Evolutionary conservation across 345 rosid species (phyloP), one percentile per base, ranked within the genome.

Genomic region (Citrus mangshanensis): DNA sequence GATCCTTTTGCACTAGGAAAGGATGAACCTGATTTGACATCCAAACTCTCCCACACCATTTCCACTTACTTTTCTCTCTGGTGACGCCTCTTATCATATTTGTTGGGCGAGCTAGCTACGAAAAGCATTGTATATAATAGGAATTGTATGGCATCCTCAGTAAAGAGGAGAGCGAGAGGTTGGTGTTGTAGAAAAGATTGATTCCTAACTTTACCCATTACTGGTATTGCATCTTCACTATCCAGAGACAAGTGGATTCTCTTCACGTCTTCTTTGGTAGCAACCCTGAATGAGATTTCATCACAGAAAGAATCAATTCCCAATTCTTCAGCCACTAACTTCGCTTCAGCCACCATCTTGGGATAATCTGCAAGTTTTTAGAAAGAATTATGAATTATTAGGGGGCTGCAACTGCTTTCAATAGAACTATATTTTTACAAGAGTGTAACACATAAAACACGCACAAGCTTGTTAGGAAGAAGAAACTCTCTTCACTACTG

Each of bases 21-120:
- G 96, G 89, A 84, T 95, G 99, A 81, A 95, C 95, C 89, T 91
- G 98, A 89, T 89, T 92, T 74, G 99, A 95, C 98, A 91, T 95
- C 98, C 99, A 95, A 81, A 93, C 95, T 82, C 86, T 93, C 68
- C 99, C 99, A 80, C 99, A 95, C 99, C 99, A 95, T 89, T 89
- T 95, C 51, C 98, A 93, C 98, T n/a, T 38, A 87, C 90, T 69
- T 93, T 95, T 85, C 80, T 95, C 85, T 84, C 82, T 90, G 71
- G 78, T 76, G 68, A 81, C 89, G 85, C 88, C 86, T 88, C 70
- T 81, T 79, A 73, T 88, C 79, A 25, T 76, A 68, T 79, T 90
- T 78, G 32, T 63, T 60, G 60, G 87, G 90, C 2, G 93, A 88
- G 85, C 84, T 86, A 74, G 82, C 77, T 83, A 75, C 95, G 91